These are phyloP conservation scores for Aureobasidium leucospermi DNA, from an alignment of 2,329 filamentous ascomycete species.

Conservation along the genomic window DNA sequence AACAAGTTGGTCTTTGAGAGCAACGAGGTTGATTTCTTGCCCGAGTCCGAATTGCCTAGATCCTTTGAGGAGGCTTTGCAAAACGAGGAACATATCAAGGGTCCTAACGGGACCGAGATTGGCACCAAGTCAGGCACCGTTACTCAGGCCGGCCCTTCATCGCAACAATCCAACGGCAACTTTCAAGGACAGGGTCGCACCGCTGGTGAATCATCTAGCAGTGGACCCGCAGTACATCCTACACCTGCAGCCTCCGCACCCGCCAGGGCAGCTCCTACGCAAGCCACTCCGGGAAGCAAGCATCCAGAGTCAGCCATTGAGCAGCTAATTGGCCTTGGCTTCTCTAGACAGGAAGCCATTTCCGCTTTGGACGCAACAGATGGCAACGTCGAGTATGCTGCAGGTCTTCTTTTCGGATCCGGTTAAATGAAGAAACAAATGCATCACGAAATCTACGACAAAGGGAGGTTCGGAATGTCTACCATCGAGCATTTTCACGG, in stretches of 20 bases:
- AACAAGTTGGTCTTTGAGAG: constrained; percentile 84
- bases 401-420: constrained; percentile 59
- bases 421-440: constrained; percentile 2
- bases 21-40: constrained; percentile 80
- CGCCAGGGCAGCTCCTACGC: constrained; percentile 12
- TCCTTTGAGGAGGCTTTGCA: constrained; percentile 55
- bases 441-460: not conserved
- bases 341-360: constrained; percentile 67
- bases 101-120: constrained; percentile 82
- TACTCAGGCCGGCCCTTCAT: constrained; percentile 41
- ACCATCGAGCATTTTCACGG: not conserved
- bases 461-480: not conserved
- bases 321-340: constrained; percentile 69
- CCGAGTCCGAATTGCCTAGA: constrained; percentile 91
- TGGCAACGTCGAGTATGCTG: constrained; percentile 84
- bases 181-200: constrained; percentile 29
- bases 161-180: constrained; percentile 18
- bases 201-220: constrained; percentile 18
- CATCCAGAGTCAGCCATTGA: constrained; percentile 62
- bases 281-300: constrained; percentile 22
- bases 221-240: constrained; percentile 12
- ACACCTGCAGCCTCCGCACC: constrained; percentile 15
- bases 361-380: constrained; percentile 73
- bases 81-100: constrained; percentile 75
- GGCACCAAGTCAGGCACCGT: constrained; percentile 77